Evolutionary conservation across 2,329 filamentous ascomycete genomes (phyloP).

Genomic region (Plectosphaerella sp.): DNA sequence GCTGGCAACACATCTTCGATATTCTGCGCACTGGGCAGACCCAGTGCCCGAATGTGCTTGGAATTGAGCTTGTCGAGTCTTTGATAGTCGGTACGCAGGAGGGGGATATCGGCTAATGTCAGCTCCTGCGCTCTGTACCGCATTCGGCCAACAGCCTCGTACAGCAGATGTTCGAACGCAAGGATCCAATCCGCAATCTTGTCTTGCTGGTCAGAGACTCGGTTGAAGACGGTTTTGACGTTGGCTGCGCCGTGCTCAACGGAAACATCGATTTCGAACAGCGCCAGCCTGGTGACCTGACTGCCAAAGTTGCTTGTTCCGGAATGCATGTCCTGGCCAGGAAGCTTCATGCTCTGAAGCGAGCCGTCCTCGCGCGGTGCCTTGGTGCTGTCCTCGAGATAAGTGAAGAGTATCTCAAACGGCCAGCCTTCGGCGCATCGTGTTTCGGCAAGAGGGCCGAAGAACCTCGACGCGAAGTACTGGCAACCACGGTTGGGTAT

Average conservation of each 20-base stretch:
- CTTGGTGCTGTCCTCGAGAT: slow-evolving; percentile 40
- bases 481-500: slow-evolving; percentile 39
- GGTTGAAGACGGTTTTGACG: slow-evolving; percentile 41
- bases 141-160: slow-evolving; percentile 37
- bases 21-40: slow-evolving; percentile 35
- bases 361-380: slow-evolving; percentile 45
- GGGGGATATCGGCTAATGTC: slow-evolving; percentile 44
- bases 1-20: slow-evolving; percentile 46
- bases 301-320: slow-evolving; percentile 38
- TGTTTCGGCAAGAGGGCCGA: slow-evolving; percentile 23
- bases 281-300: slow-evolving; percentile 40
- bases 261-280: slow-evolving; percentile 47
- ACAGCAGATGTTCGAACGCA: slow-evolving; percentile 39
- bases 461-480: slow-evolving; percentile 44
- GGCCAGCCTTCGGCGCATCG: slow-evolving; percentile 36
- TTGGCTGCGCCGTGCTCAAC: slow-evolving; percentile 39
- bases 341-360: slow-evolving; percentile 39
- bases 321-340: slow-evolving; percentile 31
- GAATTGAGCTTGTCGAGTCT: slow-evolving; percentile 38
- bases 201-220: slow-evolving; percentile 32
- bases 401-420: slow-evolving; percentile 56
- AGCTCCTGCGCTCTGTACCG: slow-evolving; percentile 38
- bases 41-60: slow-evolving; percentile 33
- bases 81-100: slow-evolving; percentile 42
- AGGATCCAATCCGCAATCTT: slow-evolving; percentile 42